Conservation (phyloP, 805 yeast species). For the Pichia scutulata region DNA sequence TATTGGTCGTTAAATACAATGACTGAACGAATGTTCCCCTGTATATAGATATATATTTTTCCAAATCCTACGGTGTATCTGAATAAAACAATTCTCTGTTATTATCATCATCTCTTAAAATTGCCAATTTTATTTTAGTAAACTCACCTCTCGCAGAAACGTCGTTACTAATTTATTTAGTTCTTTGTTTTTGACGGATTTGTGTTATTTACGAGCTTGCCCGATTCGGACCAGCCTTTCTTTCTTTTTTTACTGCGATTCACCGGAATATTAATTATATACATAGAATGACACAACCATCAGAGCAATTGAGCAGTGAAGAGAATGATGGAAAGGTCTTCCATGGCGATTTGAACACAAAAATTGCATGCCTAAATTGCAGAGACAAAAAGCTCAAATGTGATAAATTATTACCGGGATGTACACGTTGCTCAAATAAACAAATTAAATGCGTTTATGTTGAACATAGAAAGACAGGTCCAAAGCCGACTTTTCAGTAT, state of each 20-base stretch:
- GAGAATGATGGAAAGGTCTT: neutral
- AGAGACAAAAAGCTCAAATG: constrained; percentile 27
- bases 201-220: too few relatives aligned
- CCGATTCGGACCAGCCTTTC: too few relatives aligned
- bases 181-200: too few relatives aligned
- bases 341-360: constrained; percentile 9
- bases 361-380: constrained; percentile 28
- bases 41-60: neutral
- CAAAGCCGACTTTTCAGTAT: constrained; percentile 15
- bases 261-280: too few relatives aligned
- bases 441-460: constrained; percentile 20
- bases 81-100: neutral
- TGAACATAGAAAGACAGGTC: constrained; percentile 27
- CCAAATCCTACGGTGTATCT: neutral
- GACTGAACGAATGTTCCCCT: neutral
- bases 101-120: too few relatives aligned
- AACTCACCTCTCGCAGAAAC: too few relatives aligned
- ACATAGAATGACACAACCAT: neutral
- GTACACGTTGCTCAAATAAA: constrained; percentile 20
- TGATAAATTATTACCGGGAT: constrained; percentile 21
- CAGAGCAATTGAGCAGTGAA: neutral
- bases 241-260: too few relatives aligned
- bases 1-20: constrained; percentile 48
- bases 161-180: too few relatives aligned
- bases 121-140: too few relatives aligned